phyloP scores from a whole-genome alignment of 495 filamentous ascomycete species.

The Aspergillus carlsbadensis region DNA sequence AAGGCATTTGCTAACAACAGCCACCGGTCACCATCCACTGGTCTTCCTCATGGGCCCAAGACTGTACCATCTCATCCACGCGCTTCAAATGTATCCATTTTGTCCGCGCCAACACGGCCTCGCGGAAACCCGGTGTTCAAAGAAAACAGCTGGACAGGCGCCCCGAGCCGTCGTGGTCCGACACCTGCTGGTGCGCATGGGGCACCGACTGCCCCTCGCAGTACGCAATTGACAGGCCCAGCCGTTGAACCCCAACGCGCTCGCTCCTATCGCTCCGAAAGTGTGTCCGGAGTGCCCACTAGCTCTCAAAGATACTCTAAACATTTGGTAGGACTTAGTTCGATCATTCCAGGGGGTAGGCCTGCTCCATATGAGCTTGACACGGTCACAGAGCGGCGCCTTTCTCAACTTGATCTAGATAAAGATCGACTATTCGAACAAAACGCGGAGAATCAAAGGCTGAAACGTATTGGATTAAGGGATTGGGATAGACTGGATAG shows the following conservation, averaged over 20 bases:
- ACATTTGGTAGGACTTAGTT: slow-evolving; percentile 50
- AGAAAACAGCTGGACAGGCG: slow-evolving; percentile 36
- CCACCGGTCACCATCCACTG: slow-evolving; percentile 44
- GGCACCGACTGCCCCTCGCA: slow-evolving; percentile 46
- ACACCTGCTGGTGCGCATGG: slow-evolving; percentile 27
- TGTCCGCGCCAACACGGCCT: slow-evolving; percentile 61
- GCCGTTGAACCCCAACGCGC: slow-evolving; percentile 32
- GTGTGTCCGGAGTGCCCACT: slow-evolving; percentile 46
- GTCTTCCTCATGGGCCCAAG: slow-evolving; percentile 46
- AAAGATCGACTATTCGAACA: slow-evolving; percentile 52
- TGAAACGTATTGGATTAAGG: slow-evolving; percentile 48
- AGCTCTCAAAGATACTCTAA: slow-evolving; percentile 50
- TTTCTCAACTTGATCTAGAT: slow-evolving; percentile 54
- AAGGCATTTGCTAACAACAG: slow-evolving; percentile 30
- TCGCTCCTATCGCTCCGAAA: slow-evolving; percentile 47
- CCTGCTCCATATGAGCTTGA: slow-evolving; percentile 38
- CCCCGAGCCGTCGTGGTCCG: slow-evolving; percentile 40
- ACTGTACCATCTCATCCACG: slow-evolving; percentile 49
- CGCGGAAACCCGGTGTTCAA: slow-evolving; percentile 46
- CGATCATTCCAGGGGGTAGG: slow-evolving; percentile 53
- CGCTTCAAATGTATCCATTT: slow-evolving; percentile 45
- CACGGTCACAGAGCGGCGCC: slow-evolving; percentile 42
- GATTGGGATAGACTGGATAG: slow-evolving; percentile 62
- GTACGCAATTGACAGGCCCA: slow-evolving; percentile 30
- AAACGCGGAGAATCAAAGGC: slow-evolving; percentile 54